Percentiles rank a stretch among this genome's conserved stretches.
phyloP scores from a whole-genome alignment of 495 filamentous ascomycete species.

The Hypoxylon perforatum region DNA sequence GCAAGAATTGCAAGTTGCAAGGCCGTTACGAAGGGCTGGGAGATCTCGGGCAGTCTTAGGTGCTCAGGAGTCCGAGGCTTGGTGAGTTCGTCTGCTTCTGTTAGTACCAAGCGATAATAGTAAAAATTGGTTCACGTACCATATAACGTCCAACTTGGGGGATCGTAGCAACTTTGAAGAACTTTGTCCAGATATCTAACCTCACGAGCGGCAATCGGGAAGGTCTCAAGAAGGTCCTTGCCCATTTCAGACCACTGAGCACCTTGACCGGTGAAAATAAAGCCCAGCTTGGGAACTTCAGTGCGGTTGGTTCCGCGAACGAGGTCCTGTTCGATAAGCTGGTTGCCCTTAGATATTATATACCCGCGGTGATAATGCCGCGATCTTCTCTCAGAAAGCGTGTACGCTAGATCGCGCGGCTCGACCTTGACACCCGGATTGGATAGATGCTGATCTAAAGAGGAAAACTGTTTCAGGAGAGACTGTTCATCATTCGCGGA shows the following conservation, averaged over 20 bases:
- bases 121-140: background rate
- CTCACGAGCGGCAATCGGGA: background rate
- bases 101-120: background rate
- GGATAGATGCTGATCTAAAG: background rate
- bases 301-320: background rate
- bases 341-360: constrained; percentile 1
- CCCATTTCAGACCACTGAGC: constrained; percentile 60
- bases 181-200: constrained; percentile 11
- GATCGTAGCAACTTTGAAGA: constrained; percentile 5
- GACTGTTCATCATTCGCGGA: constrained; percentile 39
- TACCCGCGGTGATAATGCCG: constrained; percentile 37
- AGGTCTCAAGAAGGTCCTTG: constrained; percentile 27
- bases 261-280: constrained; percentile 60
- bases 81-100: constrained; percentile 27
- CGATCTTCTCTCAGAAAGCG: constrained; percentile 37
- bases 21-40: constrained; percentile 55
- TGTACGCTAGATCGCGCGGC: constrained; percentile 38
- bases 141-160: constrained; percentile 21
- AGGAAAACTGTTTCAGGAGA: background rate
- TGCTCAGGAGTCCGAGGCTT: constrained; percentile 39
- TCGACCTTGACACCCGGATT: constrained; percentile 12
- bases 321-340: background rate
- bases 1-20: constrained; percentile 60
- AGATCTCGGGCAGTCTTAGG: constrained; percentile 38
- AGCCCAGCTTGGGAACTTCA: constrained; percentile 36